Evolutionary conservation across 2,329 filamentous ascomycete species (phyloP).

Genomic region (Aspergillus nomiae): DNA sequence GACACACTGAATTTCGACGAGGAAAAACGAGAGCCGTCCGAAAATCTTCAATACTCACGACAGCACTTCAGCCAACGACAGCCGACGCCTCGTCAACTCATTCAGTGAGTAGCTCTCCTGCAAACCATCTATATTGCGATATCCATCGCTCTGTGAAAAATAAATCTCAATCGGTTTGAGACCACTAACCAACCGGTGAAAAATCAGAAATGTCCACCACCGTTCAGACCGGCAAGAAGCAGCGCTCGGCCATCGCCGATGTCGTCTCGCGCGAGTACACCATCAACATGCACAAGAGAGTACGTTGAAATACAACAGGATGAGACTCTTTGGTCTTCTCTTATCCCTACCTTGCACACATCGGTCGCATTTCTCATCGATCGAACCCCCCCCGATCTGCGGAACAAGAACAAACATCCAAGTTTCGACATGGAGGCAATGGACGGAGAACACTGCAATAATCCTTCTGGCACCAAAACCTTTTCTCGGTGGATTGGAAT

Average conservation of each 20-base stretch:
- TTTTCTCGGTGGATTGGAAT: neutral
- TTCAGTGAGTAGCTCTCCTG: slow-evolving; percentile 35
- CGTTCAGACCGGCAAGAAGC: slow-evolving; percentile 68
- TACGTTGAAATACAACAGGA: slow-evolving; percentile 58
- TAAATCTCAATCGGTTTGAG: neutral
- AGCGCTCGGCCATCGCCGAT: slow-evolving; percentile 94
- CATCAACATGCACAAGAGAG: slow-evolving; percentile 99
- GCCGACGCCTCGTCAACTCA: slow-evolving; percentile 35
- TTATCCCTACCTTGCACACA: slow-evolving; percentile 15
- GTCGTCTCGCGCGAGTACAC: slow-evolving; percentile 99
- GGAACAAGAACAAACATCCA: slow-evolving; percentile 15
- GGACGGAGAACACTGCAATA: slow-evolving; percentile 36
- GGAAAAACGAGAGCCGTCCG: slow-evolving; percentile 27
- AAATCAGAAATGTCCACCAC: slow-evolving; percentile 65
- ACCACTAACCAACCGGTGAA: neutral
- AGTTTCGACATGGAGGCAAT: slow-evolving; percentile 25
- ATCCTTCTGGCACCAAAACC: neutral
- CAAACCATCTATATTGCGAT: neutral
- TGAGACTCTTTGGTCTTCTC: neutral
- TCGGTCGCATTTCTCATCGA: slow-evolving; percentile 4
- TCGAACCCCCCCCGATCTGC: slow-evolving; percentile 16
- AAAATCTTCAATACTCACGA: slow-evolving; percentile 24
- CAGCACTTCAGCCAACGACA: slow-evolving; percentile 37
- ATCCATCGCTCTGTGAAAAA: neutral
- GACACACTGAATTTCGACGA: slow-evolving; percentile 38